Evolutionary conservation across 108 stramenopile species (phyloP).

Genomic region (Hondaea fermentalgiana): DNA sequence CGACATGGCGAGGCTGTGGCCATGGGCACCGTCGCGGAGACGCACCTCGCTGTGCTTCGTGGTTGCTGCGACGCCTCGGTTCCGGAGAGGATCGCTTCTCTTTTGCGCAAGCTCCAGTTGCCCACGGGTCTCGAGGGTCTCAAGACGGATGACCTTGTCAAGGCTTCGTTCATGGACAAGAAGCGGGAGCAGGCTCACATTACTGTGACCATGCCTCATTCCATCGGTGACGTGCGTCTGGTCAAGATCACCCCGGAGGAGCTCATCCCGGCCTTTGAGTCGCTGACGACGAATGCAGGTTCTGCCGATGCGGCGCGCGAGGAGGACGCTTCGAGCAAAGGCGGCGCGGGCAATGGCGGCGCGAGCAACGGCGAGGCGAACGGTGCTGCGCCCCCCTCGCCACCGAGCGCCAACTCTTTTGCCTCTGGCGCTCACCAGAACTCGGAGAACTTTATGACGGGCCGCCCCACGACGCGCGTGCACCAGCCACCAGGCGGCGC

Average conservation of each 20-base stretch:
- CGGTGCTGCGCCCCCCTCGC: not conserved
- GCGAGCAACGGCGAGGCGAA: not conserved
- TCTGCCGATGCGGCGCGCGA: not conserved
- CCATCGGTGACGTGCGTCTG: not conserved
- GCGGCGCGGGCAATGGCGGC: not conserved
- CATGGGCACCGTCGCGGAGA: slow-evolving; percentile 90
- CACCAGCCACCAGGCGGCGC: not conserved
- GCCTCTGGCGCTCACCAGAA: not conserved
- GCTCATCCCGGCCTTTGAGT: slow-evolving; percentile 5
- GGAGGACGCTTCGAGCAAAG: too few species aligned
- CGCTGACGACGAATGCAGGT: not conserved
- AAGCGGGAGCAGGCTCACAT: slow-evolving; percentile 17
- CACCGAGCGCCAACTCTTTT: not conserved
- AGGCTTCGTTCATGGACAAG: slow-evolving; percentile 15
- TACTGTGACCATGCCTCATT: not conserved
- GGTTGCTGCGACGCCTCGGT: not conserved
- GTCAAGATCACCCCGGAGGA: not conserved
- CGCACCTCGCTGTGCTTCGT: slow-evolving; percentile 35
- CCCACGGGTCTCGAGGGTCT: not conserved
- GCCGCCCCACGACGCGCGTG: not conserved
- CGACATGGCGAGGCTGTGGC: slow-evolving; percentile 93
- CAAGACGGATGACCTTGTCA: not conserved
- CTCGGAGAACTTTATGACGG: not conserved
- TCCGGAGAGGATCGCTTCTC: not conserved
- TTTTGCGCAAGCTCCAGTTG: not conserved